Evolutionary conservation across 805 yeast genomes (phyloP).

Genomic region (Wickerhamomyces rabaulensis): DNA sequence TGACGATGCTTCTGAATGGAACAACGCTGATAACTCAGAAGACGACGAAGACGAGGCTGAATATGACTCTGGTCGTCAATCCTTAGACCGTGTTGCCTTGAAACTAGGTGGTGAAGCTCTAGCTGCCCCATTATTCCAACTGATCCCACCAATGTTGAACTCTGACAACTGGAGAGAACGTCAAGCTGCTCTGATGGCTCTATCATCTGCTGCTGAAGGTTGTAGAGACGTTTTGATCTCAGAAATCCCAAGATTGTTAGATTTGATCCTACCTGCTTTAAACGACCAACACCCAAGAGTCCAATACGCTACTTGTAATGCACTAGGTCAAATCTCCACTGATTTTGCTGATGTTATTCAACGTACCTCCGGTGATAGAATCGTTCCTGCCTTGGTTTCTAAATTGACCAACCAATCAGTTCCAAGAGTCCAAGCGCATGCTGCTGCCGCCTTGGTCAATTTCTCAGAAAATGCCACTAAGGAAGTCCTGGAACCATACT

Average conservation of each 20-base stretch:
- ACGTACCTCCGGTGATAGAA: slow-evolving; percentile 67
- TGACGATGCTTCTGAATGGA: slow-evolving; percentile 87
- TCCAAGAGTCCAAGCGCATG: slow-evolving; percentile 95
- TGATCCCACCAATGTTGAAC: slow-evolving; percentile 75
- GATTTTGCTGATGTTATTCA: slow-evolving; percentile 92
- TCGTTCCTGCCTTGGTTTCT: slow-evolving; percentile 84
- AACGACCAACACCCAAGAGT: slow-evolving; percentile 89
- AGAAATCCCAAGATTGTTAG: slow-evolving; percentile 77
- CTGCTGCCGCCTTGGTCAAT: slow-evolving; percentile 96
- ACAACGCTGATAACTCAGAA: slow-evolving; percentile 68
- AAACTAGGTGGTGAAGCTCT: slow-evolving; percentile 77
- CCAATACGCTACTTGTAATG: slow-evolving; percentile 95
- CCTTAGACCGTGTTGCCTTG: slow-evolving; percentile 87
- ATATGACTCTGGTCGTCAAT: slow-evolving; percentile 88
- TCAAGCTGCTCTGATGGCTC: slow-evolving; percentile 95
- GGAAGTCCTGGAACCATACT: slow-evolving; percentile 85
- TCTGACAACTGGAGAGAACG: slow-evolving; percentile 88
- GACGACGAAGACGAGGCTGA: slow-evolving; percentile 83
- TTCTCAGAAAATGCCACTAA: slow-evolving; percentile 89
- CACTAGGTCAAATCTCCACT: slow-evolving; percentile 93
- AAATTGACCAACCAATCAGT: slow-evolving; percentile 68
- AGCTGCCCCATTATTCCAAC: slow-evolving; percentile 83
- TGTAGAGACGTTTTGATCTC: slow-evolving; percentile 82
- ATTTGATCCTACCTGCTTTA: slow-evolving; percentile 79
- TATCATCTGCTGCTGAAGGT: slow-evolving; percentile 96